Evolutionary conservation across 768 basidiomycete species (phyloP), one percentile per base, ranked within the genome.

Genomic region (Mycena rosella): DNA sequence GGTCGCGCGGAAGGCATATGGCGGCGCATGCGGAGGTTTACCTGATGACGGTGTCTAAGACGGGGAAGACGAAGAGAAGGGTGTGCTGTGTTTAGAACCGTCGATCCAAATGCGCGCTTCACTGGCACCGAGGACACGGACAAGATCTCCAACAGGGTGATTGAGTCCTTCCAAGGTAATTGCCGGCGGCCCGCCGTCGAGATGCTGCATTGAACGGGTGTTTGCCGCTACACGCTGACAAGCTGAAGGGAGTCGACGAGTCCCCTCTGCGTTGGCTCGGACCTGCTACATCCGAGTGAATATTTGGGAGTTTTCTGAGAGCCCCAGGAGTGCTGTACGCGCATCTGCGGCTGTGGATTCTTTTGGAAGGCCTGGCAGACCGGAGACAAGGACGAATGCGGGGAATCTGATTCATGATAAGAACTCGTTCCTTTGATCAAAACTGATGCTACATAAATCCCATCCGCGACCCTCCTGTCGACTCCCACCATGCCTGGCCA

Each of bases 401-500:
- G 53, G 32, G 53, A 36, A 38, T n/a, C n/a, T n/a, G n/a, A n/a
- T 38, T 54, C 53, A 54, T 38, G 36, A 38, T 54, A 54, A 54
- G 53, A 15, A 36, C 34, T 15, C 8, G 27, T 18, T 20, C 2
- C 5, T 17, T n/a, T 24, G 22, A 38, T 38, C 34, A 9, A 4
- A 10, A 44, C 3, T 42, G 29, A 14, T 26, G 6, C 34, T 32
- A 30, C 42, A 67, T 62, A 67, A 42, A 67, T 62, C 57, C 30
- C 36, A 32, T 24, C n/a, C 26, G n/a, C 20, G 2, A 20, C 24
- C 26, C 20, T 17, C 15, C 30, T 27, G 22, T 29, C 29, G n/a
- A 59, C 45, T 58, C 13, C 56, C 51, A 48, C 27, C 51, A 45
- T 80, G 79, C 76, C 78, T 53, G 77, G 74, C 32, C 74, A 77